phyloP scores from a whole-genome alignment of 176 grass and related monocot species.

The Hordeum marinum region DNA sequence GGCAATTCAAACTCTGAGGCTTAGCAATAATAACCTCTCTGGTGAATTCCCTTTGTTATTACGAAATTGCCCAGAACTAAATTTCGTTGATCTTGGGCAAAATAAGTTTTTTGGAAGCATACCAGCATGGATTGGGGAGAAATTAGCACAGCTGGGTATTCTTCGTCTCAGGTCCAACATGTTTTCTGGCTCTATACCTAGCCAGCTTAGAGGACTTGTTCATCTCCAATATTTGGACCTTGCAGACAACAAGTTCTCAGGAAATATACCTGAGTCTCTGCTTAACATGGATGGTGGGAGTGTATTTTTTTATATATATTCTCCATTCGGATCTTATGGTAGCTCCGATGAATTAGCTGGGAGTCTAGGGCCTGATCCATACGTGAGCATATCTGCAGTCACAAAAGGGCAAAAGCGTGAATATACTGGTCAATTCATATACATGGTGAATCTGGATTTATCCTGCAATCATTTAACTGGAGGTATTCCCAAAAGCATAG shows the following conservation, averaged over 20 bases:
- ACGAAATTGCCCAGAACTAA: not conserved
- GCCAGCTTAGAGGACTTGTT: not conserved
- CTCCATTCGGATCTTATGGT: not conserved
- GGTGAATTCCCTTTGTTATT: not conserved
- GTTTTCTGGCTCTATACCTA: constrained; percentile 12
- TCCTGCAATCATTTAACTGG: no score
- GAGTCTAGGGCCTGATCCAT: not conserved
- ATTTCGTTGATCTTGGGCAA: constrained; percentile 3
- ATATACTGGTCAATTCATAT: not conserved
- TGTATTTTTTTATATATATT: no score
- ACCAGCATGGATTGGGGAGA: not conserved
- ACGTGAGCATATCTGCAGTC: not conserved
- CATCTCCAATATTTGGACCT: not conserved
- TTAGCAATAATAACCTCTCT: constrained; percentile 2
- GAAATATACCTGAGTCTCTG: not conserved
- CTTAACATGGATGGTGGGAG: not conserved
- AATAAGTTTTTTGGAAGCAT: not conserved
- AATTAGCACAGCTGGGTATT: not conserved
- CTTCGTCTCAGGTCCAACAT: not conserved
- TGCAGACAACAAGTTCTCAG: not conserved
- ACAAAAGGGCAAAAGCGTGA: constrained; percentile 3
- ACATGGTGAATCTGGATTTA: constrained; percentile 1
- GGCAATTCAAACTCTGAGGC: not conserved
- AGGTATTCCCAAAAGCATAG: constrained; percentile 2
- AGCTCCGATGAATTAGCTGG: not conserved